These are phyloP conservation scores for Aspergillus pseudoterreus DNA, from an alignment of 2,329 filamentous ascomycete species.

Conservation along the genomic window DNA sequence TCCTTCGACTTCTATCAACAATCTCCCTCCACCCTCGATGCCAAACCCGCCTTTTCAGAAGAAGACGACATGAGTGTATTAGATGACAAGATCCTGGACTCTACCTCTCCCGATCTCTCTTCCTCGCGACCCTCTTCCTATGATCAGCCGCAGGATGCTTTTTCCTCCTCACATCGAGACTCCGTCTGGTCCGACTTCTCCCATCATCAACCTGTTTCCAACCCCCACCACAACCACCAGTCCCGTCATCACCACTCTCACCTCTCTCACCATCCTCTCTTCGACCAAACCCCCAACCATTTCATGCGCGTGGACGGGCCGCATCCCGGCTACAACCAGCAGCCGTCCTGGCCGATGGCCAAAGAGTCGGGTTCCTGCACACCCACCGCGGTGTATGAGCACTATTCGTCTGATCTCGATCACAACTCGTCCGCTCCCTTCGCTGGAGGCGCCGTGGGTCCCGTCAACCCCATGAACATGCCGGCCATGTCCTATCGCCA, in stretches of 20 bases:
- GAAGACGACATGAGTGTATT: slow-evolving; percentile 53
- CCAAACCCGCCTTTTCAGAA: slow-evolving; percentile 40
- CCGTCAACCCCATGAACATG: slow-evolving; percentile 37
- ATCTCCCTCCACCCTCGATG: slow-evolving; percentile 40
- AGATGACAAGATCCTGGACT: slow-evolving; percentile 50
- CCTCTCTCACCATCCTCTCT: slow-evolving; percentile 46
- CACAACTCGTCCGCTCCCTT: slow-evolving; percentile 41
- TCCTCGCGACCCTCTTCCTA: slow-evolving; percentile 42
- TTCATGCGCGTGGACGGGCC: slow-evolving; percentile 61
- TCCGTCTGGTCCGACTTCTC: slow-evolving; percentile 49
- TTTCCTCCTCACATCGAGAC: slow-evolving; percentile 52
- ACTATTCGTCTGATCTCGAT: slow-evolving; percentile 53
- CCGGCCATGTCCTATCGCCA: slow-evolving; percentile 42
- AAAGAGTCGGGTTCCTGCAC: slow-evolving; percentile 68
- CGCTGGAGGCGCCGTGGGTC: slow-evolving; percentile 40
- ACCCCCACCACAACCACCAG: slow-evolving; percentile 37
- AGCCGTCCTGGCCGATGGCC: slow-evolving; percentile 60
- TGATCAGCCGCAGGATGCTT: slow-evolving; percentile 48
- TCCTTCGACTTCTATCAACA: slow-evolving; percentile 43
- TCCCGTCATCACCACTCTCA: slow-evolving; percentile 35
- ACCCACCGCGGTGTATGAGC: slow-evolving; percentile 68
- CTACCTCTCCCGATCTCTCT: slow-evolving; percentile 47
- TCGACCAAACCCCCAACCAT: slow-evolving; percentile 51
- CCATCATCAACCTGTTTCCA: slow-evolving; percentile 21
- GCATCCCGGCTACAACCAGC: slow-evolving; percentile 46